Base-by-base conservation (phyloP, 352 stramenopile species). In the Globisporangium paddicum region DNA sequence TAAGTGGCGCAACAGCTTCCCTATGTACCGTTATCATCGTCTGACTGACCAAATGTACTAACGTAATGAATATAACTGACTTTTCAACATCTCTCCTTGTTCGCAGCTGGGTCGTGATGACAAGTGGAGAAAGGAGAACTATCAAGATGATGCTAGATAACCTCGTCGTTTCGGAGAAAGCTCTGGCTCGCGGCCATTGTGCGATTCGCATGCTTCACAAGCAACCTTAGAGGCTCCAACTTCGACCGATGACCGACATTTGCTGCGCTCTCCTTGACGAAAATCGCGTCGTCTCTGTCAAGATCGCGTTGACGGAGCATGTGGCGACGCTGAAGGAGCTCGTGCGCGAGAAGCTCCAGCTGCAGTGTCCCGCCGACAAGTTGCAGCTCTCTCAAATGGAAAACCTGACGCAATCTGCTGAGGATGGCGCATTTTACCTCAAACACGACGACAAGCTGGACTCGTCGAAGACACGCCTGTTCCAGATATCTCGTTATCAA, bases 1-100 rank as follows among this genome's bases (percentile, higher is more conserved):
- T 90, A 70, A 59, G 11, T 32, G 28, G 28, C 28, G 28, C 28
- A 32, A 7, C 28, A 32, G 28, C 28, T 32, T 32, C 28, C 28
- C n/a, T n/a, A n/a, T n/a, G n/a, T n/a, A n/a, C n/a, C n/a, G n/a
- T n/a, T n/a, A 32, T 32, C 28, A 32, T 32, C 3, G 3, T 41
- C n/a, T 41, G n/a, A n/a, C 35, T 19, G 35, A 41, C 18, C 18
- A 41, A 10, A 5, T 41, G 35, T 41, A 41, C 14, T 13, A 41
- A n/a, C 14, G 35, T 41, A 41, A 18, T 18, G 35, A 41, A 41
- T n/a, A 41, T n/a, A n/a, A 41, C 14, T 41, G 35, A 41, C 35
- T 41, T 41, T 4, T 32, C 28, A 32, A 7, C 28, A 41, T n/a
- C 35, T 32, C 28, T 41, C n/a, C 35, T 41, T 41, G 14, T 16